These are phyloP conservation scores for Puccinia hordei DNA, from an alignment of 1,284 basidiomycete genomes.

Conservation along the genomic window DNA sequence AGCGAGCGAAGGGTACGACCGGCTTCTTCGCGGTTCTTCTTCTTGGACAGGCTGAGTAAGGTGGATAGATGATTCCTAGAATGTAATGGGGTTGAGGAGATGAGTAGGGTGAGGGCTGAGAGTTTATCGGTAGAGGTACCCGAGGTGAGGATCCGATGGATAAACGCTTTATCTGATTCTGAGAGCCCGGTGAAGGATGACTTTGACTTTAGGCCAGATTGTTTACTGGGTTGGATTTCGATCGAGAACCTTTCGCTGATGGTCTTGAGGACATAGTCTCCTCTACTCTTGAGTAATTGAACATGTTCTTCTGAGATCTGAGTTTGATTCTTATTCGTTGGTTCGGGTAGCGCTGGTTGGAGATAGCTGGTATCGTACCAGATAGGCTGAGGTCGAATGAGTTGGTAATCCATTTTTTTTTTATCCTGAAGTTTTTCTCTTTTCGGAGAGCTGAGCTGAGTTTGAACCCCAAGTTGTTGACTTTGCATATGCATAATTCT, in stretches of 20 bases:
- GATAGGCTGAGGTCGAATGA: conserved; percentile 24
- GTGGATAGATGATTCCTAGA: conserved; percentile 70
- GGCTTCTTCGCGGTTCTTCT: conserved; percentile 86
- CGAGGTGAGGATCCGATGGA: conserved; percentile 77
- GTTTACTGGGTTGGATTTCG: conserved; percentile 16
- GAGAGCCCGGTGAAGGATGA: conserved; percentile 5
- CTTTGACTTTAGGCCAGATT: neutral
- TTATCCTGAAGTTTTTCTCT: too few relatives aligned
- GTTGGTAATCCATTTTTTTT: neutral
- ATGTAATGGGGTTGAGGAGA: conserved; percentile 87
- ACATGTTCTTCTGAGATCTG: conserved; percentile 6
- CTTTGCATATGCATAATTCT: too few relatives aligned
- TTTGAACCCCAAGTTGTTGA: too few relatives aligned
- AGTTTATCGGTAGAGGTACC: conserved; percentile 93
- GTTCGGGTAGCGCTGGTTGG: conserved; percentile 8
- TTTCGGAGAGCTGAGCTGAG: too few relatives aligned
- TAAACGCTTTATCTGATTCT: conserved; percentile 74
- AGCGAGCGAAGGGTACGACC: conserved; percentile 85
- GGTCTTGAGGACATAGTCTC: conserved; percentile 2
- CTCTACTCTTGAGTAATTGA: conserved; percentile 10
- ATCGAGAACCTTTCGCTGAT: conserved; percentile 27
- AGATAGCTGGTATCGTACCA: conserved; percentile 44
- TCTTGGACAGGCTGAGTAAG: conserved; percentile 71
- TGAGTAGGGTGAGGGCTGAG: conserved; percentile 85
- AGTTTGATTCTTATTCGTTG: neutral